Evolutionary conservation across 2,329 filamentous ascomycete genomes (phyloP).

Genomic region (Paracorniculantispora psalliotae): DNA sequence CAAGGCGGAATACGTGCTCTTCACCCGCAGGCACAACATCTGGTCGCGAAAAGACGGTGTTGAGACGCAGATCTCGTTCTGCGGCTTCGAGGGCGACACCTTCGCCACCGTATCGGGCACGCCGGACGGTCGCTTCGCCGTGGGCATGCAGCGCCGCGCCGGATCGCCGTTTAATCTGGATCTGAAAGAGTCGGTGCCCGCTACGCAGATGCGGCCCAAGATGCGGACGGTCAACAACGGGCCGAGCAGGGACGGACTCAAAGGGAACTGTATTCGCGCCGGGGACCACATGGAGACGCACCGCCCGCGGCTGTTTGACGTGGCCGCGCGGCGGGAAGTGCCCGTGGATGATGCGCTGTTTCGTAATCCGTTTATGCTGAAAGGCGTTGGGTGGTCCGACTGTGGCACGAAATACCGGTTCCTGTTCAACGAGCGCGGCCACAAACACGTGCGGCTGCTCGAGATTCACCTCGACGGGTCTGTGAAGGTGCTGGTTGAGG

Average conservation of each 20-base stretch:
- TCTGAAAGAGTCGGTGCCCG: background rate
- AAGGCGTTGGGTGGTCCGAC: slow-evolving; percentile 20
- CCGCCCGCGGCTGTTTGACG: slow-evolving; percentile 13
- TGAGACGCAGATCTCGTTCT: background rate
- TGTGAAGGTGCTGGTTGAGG: slow-evolving; percentile 20
- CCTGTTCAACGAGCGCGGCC: slow-evolving; percentile 24
- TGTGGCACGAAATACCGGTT: slow-evolving; percentile 23
- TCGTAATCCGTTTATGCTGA: slow-evolving; percentile 19
- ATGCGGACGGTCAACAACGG: background rate
- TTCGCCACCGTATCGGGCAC: slow-evolving; percentile 17
- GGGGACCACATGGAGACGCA: slow-evolving; percentile 8
- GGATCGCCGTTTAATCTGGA: background rate
- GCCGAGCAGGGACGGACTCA: background rate
- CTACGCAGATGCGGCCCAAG: background rate
- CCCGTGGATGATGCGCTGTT: slow-evolving; percentile 20
- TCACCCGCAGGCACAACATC: background rate
- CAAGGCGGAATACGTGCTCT: background rate
- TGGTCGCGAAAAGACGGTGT: background rate
- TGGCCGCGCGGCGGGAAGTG: slow-evolving; percentile 19
- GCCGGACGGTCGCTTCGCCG: slow-evolving; percentile 14
- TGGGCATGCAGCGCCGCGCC: background rate
- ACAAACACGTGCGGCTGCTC: slow-evolving; percentile 20
- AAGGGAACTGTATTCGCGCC: background rate
- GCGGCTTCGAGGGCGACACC: background rate
- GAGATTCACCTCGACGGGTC: slow-evolving; percentile 16